Conservation (phyloP, 1,284 basidiomycete species). For the Cutaneotrichosporon daszewskae region DNA sequence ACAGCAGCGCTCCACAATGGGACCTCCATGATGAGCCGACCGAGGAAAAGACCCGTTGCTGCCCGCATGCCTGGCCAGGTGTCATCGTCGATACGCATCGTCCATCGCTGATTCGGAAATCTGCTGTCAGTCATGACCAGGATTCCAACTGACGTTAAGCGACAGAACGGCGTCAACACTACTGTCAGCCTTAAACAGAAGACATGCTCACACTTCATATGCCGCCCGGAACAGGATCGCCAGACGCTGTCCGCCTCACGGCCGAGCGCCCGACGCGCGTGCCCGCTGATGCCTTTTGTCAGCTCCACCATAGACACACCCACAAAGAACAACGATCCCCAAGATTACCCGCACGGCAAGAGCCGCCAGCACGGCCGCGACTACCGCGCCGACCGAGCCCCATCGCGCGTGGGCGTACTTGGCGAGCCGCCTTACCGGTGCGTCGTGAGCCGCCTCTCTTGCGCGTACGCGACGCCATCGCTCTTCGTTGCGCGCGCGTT, state of each 20-base stretch:
- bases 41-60: neutral
- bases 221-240: neutral
- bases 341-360: slow-evolving; percentile 10
- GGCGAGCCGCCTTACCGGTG: slow-evolving; percentile 13
- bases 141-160: too few species aligned
- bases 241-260: neutral
- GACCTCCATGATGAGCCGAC: slow-evolving; percentile 7
- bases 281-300: too few species aligned
- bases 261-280: neutral
- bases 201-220: too few species aligned
- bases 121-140: too few species aligned
- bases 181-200: too few species aligned
- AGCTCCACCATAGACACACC: neutral
- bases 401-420: slow-evolving; percentile 3
- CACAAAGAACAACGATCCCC: slow-evolving; percentile 9
- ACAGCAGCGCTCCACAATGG: slow-evolving; percentile 12
- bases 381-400: slow-evolving; percentile 4
- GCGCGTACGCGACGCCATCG: slow-evolving; percentile 18
- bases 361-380: neutral
- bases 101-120: too few species aligned
- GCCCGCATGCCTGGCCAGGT: neutral
- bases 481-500: slow-evolving; percentile 14
- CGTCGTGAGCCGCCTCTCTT: slow-evolving; percentile 19
- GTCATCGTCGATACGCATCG: too few species aligned
- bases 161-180: too few species aligned